A percentile compares a stretch with the other conserved stretches of the same genome.
Conservation (phyloP, 2,329 filamentous ascomycete genomes). For the Lizonia empirigonia region DNA sequence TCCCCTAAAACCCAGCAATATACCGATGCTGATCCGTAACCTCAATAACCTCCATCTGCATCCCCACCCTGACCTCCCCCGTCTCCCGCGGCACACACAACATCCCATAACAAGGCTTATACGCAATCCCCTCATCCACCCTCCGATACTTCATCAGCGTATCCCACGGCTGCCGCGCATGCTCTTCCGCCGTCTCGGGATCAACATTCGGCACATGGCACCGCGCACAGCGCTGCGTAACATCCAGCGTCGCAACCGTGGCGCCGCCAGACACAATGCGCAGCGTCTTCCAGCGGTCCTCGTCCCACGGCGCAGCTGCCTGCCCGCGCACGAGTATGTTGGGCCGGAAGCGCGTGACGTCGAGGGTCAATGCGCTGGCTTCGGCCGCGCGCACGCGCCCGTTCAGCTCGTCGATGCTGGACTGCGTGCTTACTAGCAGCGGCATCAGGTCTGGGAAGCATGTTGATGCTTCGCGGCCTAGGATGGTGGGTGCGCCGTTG, state of each 20-base stretch:
- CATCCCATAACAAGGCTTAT: slow-evolving; percentile 72
- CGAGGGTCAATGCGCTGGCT: slow-evolving; percentile 58
- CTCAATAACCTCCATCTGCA: slow-evolving; percentile 62
- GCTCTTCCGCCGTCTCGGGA: slow-evolving; percentile 64
- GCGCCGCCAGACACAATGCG: slow-evolving; percentile 45
- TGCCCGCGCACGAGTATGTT: slow-evolving; percentile 65
- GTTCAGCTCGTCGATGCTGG: slow-evolving; percentile 65
- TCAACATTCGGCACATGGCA: slow-evolving; percentile 71
- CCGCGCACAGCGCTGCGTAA: slow-evolving; percentile 63
- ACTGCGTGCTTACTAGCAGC: slow-evolving; percentile 61
- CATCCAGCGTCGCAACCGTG: slow-evolving; percentile 53
- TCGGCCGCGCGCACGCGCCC: slow-evolving; percentile 53
- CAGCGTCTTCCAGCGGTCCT: slow-evolving; percentile 68
- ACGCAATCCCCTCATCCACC: slow-evolving; percentile 65
- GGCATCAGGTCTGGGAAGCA: slow-evolving; percentile 67
- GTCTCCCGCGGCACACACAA: slow-evolving; percentile 65
- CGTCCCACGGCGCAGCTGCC: slow-evolving; percentile 60
- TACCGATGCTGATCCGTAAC: slow-evolving; percentile 64
- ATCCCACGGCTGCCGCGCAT: slow-evolving; percentile 66
- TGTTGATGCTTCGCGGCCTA: slow-evolving; percentile 61
- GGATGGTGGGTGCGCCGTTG: slow-evolving; percentile 59
- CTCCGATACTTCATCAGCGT: slow-evolving; percentile 65
- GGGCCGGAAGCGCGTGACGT: slow-evolving; percentile 62
- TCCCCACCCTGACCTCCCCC: slow-evolving; percentile 62
- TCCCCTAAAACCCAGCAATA: slow-evolving; percentile 46